Evolutionary conservation across 495 filamentous ascomycete genomes (phyloP).

Genomic region (Penicillium turbatum): DNA sequence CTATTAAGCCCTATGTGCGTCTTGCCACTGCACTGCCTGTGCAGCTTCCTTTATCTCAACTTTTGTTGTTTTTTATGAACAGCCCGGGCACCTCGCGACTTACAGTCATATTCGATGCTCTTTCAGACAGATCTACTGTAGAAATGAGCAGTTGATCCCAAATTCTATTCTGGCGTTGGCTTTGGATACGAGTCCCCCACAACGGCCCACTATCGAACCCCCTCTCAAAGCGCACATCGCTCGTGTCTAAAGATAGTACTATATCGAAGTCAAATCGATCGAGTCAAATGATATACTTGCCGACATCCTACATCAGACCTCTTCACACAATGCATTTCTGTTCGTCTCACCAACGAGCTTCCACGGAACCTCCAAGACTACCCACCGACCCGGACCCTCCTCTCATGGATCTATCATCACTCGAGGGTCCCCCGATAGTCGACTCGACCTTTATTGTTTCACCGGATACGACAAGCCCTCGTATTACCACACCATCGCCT

Average conservation of each 20-base stretch:
- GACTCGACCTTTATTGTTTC: conserved; percentile 14
- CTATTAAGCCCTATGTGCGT: neutral
- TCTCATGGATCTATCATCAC: conserved; percentile 36
- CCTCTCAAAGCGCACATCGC: conserved; percentile 8
- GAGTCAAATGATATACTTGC: neutral
- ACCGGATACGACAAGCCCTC: neutral
- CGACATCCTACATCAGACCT: neutral
- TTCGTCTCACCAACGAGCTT: neutral
- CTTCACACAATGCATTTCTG: conserved; percentile 1
- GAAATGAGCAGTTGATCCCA: neutral
- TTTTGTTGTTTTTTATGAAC: neutral
- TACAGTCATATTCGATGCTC: no score
- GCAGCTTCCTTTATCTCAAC: neutral
- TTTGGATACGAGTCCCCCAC: conserved; percentile 14
- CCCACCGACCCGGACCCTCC: neutral
- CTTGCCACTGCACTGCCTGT: neutral
- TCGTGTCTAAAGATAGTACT: conserved; percentile 15
- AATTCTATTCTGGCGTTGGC: neutral
- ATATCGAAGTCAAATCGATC: neutral
- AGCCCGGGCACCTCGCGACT: no score
- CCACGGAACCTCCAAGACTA: neutral
- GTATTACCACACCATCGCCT: conserved; percentile 5
- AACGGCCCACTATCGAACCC: conserved; percentile 11
- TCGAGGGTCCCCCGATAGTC: conserved; percentile 35
- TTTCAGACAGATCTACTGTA: neutral